phyloP scores from a whole-genome alignment of 352 stramenopile genomes.

The Phytophthora chlamydospora region DNA sequence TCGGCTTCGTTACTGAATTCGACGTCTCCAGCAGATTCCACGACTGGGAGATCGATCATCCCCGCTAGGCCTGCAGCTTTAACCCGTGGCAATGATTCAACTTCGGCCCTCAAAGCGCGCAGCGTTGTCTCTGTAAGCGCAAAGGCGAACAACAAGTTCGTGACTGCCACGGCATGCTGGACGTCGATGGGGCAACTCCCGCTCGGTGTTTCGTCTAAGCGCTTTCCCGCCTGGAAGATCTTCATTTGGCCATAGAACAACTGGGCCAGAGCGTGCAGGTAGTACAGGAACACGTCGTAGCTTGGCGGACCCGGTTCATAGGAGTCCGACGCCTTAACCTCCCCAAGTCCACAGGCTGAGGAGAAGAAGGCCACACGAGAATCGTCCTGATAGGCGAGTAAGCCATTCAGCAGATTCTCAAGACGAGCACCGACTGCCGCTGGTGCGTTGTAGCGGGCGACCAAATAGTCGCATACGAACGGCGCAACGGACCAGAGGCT shows the following conservation, averaged over 20 bases:
- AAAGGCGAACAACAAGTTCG: conserved; percentile 53
- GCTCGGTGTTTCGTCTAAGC: conserved; percentile 60
- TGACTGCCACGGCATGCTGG: conserved; percentile 35
- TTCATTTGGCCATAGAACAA: conserved; percentile 77
- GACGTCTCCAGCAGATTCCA: conserved; percentile 9
- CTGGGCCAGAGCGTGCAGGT: conserved; percentile 64
- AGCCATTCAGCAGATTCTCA: conserved; percentile 49
- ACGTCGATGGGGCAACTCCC: conserved; percentile 55
- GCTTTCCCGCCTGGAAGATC: conserved; percentile 63
- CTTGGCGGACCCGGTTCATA: conserved; percentile 23
- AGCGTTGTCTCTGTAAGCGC: conserved; percentile 47
- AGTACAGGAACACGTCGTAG: conserved; percentile 77
- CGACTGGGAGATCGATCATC: conserved; percentile 3
- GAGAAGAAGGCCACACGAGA: conserved; percentile 71
- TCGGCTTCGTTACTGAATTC: conserved; percentile 3
- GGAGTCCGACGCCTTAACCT: conserved; percentile 17
- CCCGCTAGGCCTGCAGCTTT: conserved; percentile 2
- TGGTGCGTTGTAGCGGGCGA: conserved; percentile 56
- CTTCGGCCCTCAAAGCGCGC: conserved; percentile 36
- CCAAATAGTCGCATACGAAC: conserved; percentile 79
- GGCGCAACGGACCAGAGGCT: conserved; percentile 60
- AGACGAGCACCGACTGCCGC: conserved; percentile 61
- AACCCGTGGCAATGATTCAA: conserved; percentile 39
- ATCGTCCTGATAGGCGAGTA: conserved; percentile 54
- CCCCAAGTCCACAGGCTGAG: conserved; percentile 45